Conservation (phyloP, 768 basidiomycete species). For the Glaciozyma antarctica region DNA sequence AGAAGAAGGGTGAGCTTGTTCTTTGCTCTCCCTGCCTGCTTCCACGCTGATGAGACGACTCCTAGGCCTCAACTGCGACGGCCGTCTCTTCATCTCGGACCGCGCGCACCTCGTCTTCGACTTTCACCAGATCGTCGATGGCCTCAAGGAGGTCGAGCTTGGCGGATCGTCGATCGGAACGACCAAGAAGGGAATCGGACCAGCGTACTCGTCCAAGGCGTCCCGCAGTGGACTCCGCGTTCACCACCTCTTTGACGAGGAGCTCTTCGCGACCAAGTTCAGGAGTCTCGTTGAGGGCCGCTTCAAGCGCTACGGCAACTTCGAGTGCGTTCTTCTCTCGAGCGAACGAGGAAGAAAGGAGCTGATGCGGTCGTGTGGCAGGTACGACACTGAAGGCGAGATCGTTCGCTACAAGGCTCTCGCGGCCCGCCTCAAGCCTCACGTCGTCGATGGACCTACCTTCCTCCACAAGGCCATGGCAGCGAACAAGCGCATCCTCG, state of each 20-base stretch:
- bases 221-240: constrained; percentile 90
- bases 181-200: constrained; percentile 95
- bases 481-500: constrained; percentile 67
- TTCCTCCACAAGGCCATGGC: constrained; percentile 74
- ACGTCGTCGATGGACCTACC: constrained; percentile 76
- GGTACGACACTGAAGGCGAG: constrained; percentile 92
- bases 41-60: not conserved
- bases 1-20: constrained; percentile 60
- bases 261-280: constrained; percentile 81
- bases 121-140: constrained; percentile 99
- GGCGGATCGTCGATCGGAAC: constrained; percentile 80
- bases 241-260: constrained; percentile 67
- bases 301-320: constrained; percentile 94
- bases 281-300: constrained; percentile 89
- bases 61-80: constrained; percentile 71
- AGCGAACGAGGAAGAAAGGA: not conserved
- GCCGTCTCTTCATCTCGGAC: constrained; percentile 84
- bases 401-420: constrained; percentile 82
- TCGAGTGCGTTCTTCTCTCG: constrained; percentile 47
- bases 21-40: constrained; percentile 12
- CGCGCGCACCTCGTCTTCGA: constrained; percentile 96
- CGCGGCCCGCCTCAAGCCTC: constrained; percentile 72
- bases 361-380: not conserved
- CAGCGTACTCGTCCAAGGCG: constrained; percentile 94
- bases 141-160: constrained; percentile 92